These are phyloP conservation scores for Ottelia alismoides DNA, from an alignment of 106 monocot species.

Conservation along the genomic window DNA sequence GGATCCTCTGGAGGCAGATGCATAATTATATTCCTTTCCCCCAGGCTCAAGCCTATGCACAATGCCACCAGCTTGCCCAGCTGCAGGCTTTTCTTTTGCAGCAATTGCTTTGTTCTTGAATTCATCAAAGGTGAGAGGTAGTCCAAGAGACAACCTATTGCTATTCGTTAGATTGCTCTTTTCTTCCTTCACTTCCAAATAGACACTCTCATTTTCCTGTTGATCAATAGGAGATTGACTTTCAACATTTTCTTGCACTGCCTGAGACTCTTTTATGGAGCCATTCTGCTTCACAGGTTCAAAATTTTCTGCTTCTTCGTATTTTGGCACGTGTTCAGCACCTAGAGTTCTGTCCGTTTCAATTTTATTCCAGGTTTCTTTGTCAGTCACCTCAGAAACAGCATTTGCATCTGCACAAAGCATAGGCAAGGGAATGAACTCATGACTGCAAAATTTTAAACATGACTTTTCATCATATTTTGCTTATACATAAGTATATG, in stretches of 20 bases:
- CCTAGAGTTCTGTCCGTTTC: background rate
- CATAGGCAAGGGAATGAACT: background rate
- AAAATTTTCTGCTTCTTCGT: background rate
- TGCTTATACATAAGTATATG: background rate
- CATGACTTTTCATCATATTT: constrained; percentile 2
- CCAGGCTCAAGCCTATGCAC: constrained; percentile 61
- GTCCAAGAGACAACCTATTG: constrained; percentile 41
- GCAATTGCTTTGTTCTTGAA: constrained; percentile 49
- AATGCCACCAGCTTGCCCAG: constrained; percentile 29
- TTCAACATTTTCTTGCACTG: background rate
- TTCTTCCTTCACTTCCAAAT: constrained; percentile 12
- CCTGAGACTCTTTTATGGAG: background rate
- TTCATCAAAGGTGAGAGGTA: constrained; percentile 63
- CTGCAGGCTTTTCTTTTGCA: constrained; percentile 28
- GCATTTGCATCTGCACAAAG: constrained; percentile 1
- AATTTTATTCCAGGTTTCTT: constrained; percentile 5
- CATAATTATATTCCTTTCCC: constrained; percentile 90
- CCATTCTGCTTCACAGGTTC: background rate
- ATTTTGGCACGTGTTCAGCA: constrained; percentile 1
- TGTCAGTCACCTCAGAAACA: background rate
- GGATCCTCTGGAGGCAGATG: constrained; percentile 66
- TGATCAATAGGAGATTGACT: background rate
- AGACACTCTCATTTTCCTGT: constrained; percentile 3
- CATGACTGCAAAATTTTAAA: background rate
- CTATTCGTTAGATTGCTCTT: constrained; percentile 14